Percentiles rank a stretch among this genome's conserved stretches.
phyloP scores from a whole-genome alignment of 108 stramenopile genomes.

The Epithemia pelagica region DNA sequence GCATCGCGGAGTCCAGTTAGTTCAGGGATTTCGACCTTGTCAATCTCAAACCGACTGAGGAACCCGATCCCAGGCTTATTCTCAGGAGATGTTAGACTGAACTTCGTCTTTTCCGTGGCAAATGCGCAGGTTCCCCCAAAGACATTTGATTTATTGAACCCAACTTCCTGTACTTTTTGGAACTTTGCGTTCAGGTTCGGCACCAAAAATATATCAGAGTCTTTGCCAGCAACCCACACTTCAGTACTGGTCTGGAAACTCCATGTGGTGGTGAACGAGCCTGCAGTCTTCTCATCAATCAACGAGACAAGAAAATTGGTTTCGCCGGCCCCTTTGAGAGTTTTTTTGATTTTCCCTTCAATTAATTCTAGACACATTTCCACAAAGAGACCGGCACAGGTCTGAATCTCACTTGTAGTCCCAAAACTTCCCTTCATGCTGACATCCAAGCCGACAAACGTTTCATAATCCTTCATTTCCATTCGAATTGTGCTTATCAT shows the following conservation, averaged over 20 bases:
- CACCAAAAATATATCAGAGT: not conserved
- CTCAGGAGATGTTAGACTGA: not conserved
- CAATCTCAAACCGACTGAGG: conserved; percentile 1
- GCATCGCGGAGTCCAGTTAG: not conserved
- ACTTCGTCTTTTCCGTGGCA: not conserved
- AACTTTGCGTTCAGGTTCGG: conserved; percentile 2
- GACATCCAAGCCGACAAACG: not conserved
- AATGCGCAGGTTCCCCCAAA: not conserved
- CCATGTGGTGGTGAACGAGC: not conserved
- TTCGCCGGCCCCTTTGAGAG: not conserved
- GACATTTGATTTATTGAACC: not conserved
- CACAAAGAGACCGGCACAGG: not conserved
- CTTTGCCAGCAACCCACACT: not conserved
- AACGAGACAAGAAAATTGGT: not conserved
- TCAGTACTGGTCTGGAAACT: not conserved
- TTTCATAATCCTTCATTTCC: not conserved
- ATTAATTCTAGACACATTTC: not conserved
- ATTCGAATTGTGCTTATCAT: not conserved
- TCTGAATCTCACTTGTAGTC: not conserved
- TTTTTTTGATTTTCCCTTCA: not conserved
- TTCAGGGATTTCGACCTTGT: not conserved
- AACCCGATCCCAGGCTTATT: not conserved
- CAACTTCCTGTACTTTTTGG: not conserved
- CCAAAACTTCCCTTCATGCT: not conserved
- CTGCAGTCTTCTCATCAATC: not conserved